Evolutionary conservation across 2,329 filamentous ascomycete species (phyloP).

Genomic region (Colletotrichum australisinense): DNA sequence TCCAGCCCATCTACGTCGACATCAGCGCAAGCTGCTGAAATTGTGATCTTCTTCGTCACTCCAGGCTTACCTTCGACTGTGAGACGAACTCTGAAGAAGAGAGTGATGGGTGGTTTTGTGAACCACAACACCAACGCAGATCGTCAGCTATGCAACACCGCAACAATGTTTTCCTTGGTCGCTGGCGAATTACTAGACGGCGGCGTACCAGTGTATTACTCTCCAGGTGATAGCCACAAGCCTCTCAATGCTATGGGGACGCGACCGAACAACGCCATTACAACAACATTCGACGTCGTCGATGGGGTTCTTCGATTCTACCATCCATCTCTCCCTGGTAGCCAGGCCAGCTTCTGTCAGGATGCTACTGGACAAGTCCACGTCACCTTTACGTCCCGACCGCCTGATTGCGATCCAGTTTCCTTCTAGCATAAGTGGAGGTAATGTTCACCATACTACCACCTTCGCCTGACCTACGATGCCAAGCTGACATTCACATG

Average conservation of each 20-base stretch:
- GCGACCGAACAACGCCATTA: not conserved
- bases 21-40: not conserved
- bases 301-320: not conserved
- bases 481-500: no score
- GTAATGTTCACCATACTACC: not conserved
- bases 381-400: not conserved
- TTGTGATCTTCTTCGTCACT: not conserved
- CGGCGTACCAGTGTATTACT: not conserved
- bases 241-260: not conserved
- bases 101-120: not conserved
- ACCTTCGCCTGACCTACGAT: no score
- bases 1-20: not conserved
- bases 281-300: not conserved
- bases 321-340: not conserved
- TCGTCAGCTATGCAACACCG: not conserved
- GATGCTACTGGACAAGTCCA: not conserved
- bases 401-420: not conserved
- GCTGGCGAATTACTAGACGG: not conserved
- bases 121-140: not conserved
- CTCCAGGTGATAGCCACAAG: not conserved
- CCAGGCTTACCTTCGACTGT: not conserved
- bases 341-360: not conserved
- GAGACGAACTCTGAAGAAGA: not conserved
- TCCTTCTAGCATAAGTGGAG: not conserved
- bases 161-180: not conserved